Conservation (phyloP, 352 stramenopile genomes). For the Phytopythium oedochilum region DNA sequence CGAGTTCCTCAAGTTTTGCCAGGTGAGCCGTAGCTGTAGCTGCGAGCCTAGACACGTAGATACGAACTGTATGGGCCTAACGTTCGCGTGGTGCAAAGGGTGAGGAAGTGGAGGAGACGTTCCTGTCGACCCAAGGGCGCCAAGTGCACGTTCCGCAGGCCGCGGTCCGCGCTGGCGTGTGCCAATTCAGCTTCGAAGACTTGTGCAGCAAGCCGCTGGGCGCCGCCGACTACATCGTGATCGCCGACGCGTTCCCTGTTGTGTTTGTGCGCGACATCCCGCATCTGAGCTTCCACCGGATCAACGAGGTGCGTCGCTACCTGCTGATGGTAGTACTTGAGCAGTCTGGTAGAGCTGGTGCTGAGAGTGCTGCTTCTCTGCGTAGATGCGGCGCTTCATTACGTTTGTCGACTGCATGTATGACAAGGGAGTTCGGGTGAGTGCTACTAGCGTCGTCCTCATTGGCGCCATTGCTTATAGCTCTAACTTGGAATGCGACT, state of each 20-base stretch:
- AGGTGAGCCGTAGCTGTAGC: constrained; percentile 13
- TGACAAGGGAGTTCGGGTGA: constrained; percentile 78
- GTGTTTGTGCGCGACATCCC: constrained; percentile 94
- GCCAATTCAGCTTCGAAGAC: constrained; percentile 94
- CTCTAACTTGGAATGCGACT: not conserved
- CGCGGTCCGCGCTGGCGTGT: constrained; percentile 42
- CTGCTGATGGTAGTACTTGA: no score
- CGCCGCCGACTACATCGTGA: constrained; percentile 92
- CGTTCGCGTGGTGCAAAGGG: constrained; percentile 9
- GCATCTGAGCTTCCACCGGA: constrained; percentile 73
- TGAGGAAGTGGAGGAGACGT: constrained; percentile 39
- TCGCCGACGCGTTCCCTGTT: constrained; percentile 81
- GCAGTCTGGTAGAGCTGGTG: no score
- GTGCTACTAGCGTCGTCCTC: constrained; percentile 9
- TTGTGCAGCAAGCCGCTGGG: constrained; percentile 93
- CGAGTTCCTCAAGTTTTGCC: constrained; percentile 56
- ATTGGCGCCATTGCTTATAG: no score
- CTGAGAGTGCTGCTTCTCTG: not conserved
- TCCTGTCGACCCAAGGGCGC: constrained; percentile 63
- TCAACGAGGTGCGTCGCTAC: constrained; percentile 68
- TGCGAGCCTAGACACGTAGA: not conserved
- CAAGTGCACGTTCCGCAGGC: constrained; percentile 59
- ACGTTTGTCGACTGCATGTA: constrained; percentile 99
- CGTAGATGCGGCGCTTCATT: constrained; percentile 93
- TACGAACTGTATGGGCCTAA: no score